Base-by-base conservation (phyloP, 228 moss, liverwort and hornwort genomes). In the Sphagnum fallax region DNA sequence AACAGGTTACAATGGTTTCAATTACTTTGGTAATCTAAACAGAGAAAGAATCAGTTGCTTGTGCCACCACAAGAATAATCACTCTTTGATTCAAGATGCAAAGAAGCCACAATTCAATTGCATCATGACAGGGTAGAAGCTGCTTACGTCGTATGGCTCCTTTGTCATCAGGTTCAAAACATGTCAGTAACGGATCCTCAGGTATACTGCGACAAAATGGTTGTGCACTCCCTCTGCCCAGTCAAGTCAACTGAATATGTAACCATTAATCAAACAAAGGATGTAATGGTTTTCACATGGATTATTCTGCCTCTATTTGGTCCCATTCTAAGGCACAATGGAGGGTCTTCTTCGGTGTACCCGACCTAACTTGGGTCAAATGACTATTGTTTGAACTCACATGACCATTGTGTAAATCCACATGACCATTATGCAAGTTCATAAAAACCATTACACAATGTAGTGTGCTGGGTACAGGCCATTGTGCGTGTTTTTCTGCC, bases 181-280 rank as follows among this genome's bases (percentile, higher is more conserved):
- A 98, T 51, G 78, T 86, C 67, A 90, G 79, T 61, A 98, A 78
- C 51, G 93, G 92, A 55, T 98, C 89, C 73, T 89, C 90, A 32
- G 98, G 98, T 65, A 98, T 82, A 73, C 75, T 73, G 78, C 94
- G 84, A 79, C 92, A 94, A 68, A 90, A 98, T 14, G 98, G 94
- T 65, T 90, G 92, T 65, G 94, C 94, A 53, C 94, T 89, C 74
- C 87, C 89, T 80, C 98, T 98, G 86, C n/a, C 32, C 32, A 32
- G 10, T 58, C 66, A 58, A 53, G 50, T 51, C 74, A 74, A n/a
- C 13, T 63, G 62, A 32, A 58, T 51, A 16, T 53, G 50, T 61
- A 65, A 67, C 32, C 49, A 50, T 1, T 13, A 32, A 62, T 59
- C 0, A 32, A 32, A 32, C 32, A 32, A 32, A 32, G 32, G 32